A percentile compares a stretch with the other conserved stretches of the same genome.
phyloP scores from a whole-genome alignment of 768 basidiomycete genomes.

The Crassisporium funariophilum region DNA sequence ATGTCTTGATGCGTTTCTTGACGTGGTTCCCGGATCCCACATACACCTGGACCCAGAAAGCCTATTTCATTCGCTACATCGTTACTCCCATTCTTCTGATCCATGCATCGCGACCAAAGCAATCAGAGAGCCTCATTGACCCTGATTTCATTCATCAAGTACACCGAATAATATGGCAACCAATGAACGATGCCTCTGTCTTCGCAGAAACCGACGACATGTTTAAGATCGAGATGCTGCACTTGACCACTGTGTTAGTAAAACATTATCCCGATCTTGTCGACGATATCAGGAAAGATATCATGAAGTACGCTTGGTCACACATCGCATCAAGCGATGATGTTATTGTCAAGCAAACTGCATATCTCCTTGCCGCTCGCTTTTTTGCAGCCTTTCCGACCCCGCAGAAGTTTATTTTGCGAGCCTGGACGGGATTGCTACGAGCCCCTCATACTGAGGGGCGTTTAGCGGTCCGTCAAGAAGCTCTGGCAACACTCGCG shows the following conservation, averaged over 20 bases:
- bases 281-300: conserved; percentile 82
- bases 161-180: conserved; percentile 80
- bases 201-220: conserved; percentile 74
- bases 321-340: conserved; percentile 81
- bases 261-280: conserved; percentile 83
- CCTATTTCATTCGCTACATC: conserved; percentile 76
- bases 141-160: conserved; percentile 68
- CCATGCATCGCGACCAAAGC: conserved; percentile 58
- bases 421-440: conserved; percentile 89
- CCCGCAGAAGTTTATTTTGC: conserved; percentile 87
- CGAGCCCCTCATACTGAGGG: conserved; percentile 75
- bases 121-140: conserved; percentile 67
- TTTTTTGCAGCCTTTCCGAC: conserved; percentile 91
- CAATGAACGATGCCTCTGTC: conserved; percentile 56
- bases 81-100: conserved; percentile 86
- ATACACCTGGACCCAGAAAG: conserved; percentile 75
- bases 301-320: conserved; percentile 93
- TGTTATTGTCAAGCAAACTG: conserved; percentile 88
- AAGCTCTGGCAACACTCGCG: conserved; percentile 84
- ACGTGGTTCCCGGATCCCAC: conserved; percentile 74
- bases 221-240: conserved; percentile 88
- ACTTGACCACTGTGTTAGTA: conserved; percentile 86
- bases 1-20: conserved; percentile 82
- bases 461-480: conserved; percentile 74
- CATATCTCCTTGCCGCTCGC: conserved; percentile 85